A percentile compares a stretch with the other conserved stretches of the same genome.
phyloP scores from a whole-genome alignment of 176 grass and related monocot species.

The Ampelocalamus luodianensis region DNA sequence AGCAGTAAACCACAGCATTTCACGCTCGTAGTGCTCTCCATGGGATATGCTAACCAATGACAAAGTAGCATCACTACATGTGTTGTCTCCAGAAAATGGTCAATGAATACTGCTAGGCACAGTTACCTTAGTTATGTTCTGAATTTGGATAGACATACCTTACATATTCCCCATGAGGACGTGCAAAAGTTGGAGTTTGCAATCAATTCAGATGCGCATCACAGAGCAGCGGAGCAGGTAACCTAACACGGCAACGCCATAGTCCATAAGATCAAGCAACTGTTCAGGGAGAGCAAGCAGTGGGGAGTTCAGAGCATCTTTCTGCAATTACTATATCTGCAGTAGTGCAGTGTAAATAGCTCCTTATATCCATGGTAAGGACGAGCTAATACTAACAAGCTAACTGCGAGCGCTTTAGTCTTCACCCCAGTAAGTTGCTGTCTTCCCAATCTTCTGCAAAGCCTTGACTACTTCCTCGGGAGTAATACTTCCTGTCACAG shows the following conservation, averaged over 20 bases:
- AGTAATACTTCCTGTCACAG: constrained; percentile 85
- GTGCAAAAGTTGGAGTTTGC: background rate
- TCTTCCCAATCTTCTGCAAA: constrained; percentile 95
- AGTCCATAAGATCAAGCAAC: too few relatives aligned
- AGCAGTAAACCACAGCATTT: too few relatives aligned
- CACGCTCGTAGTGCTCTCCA: too few relatives aligned
- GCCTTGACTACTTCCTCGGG: constrained; percentile 77
- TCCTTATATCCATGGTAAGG: too few relatives aligned
- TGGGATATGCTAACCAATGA: background rate
- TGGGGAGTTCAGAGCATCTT: too few relatives aligned
- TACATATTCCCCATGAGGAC: background rate
- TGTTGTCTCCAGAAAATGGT: constrained; percentile 6
- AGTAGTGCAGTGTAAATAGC: too few relatives aligned
- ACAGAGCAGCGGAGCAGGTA: too few relatives aligned
- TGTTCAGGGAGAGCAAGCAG: too few relatives aligned
- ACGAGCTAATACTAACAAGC: too few relatives aligned
- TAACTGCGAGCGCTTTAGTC: too few relatives aligned
- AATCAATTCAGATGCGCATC: background rate
- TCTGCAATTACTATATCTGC: too few relatives aligned
- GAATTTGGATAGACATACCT: background rate
- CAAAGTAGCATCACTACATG: background rate
- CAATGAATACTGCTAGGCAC: background rate
- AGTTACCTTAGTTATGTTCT: background rate
- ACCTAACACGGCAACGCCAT: too few relatives aligned
- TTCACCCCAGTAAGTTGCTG: constrained; percentile 45